A percentile compares a stretch with the other conserved stretches of the same genome.
Evolutionary conservation across 179 eudicot genomes (phyloP).

Genomic region (Silene coronaria): DNA sequence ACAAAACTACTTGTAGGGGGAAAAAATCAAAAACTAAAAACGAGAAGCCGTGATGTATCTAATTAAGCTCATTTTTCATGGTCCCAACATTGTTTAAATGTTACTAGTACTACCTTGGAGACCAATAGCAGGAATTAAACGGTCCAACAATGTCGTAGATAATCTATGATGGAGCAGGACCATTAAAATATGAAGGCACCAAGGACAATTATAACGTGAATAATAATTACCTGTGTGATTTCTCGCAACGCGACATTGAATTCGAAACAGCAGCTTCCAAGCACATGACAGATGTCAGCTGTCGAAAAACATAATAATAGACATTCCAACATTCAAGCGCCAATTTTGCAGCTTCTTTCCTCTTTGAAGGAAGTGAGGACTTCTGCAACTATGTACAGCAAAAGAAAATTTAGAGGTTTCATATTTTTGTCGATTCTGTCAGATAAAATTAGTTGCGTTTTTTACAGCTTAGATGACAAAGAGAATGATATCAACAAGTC

Average conservation of each 20-base stretch:
- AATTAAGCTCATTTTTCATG: conserved; percentile 10
- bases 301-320: not conserved
- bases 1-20: not conserved
- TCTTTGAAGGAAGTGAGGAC: not conserved
- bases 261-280: conserved; percentile 14
- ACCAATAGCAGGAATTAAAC: not conserved
- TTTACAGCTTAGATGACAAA: not conserved
- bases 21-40: not conserved
- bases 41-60: not conserved
- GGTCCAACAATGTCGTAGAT: conserved; percentile 5
- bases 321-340: conserved; percentile 4
- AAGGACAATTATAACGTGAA: conserved; percentile 13
- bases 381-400: conserved; percentile 8
- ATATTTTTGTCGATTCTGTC: not conserved
- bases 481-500: not conserved
- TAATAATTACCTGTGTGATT: conserved; percentile 17
- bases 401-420: conserved; percentile 10
- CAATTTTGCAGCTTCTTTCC: conserved; percentile 2
- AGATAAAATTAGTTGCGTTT: not conserved
- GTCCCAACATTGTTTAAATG: conserved; percentile 14
- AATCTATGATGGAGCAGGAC: conserved; percentile 21
- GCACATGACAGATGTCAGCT: conserved; percentile 10
- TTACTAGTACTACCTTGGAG: not conserved
- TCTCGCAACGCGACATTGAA: conserved; percentile 17
- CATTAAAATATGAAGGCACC: conserved; percentile 21